Percentiles rank a stretch among this genome's conserved stretches.
phyloP scores from a whole-genome alignment of 2,329 filamentous ascomycete genomes.

The Blumeria graminis region DNA sequence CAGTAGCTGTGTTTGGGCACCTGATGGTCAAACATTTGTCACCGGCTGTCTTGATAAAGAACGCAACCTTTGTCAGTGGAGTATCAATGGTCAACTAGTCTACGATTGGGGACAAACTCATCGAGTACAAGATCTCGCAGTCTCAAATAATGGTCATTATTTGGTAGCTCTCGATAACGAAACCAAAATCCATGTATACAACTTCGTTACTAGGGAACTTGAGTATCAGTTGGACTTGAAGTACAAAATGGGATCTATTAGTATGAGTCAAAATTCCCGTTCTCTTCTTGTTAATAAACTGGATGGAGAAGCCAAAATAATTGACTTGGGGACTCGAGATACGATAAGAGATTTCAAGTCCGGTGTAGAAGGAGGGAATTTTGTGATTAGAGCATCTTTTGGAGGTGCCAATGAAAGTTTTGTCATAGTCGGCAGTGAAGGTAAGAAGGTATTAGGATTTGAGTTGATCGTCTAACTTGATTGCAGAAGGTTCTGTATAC shows the following conservation, averaged over 20 bases:
- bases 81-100: slow-evolving; percentile 33
- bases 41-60: slow-evolving; percentile 50
- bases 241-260: slow-evolving; percentile 51
- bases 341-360: slow-evolving; percentile 44
- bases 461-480: slow-evolving; percentile 2
- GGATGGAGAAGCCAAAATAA: slow-evolving; percentile 51
- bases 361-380: slow-evolving; percentile 52
- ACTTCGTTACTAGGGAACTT: slow-evolving; percentile 48
- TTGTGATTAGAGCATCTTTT: slow-evolving; percentile 59
- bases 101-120: slow-evolving; percentile 46
- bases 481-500: slow-evolving; percentile 39
- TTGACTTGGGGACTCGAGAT: slow-evolving; percentile 51
- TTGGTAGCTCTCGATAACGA: slow-evolving; percentile 56
- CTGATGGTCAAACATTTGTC: slow-evolving; percentile 53
- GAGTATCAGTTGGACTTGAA: slow-evolving; percentile 50
- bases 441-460: slow-evolving; percentile 19
- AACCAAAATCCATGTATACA: slow-evolving; percentile 55
- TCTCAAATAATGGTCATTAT: slow-evolving; percentile 56
- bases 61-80: slow-evolving; percentile 47
- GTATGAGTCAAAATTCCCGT: slow-evolving; percentile 57
- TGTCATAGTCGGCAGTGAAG: slow-evolving; percentile 76
- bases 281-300: slow-evolving; percentile 63
- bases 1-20: slow-evolving; percentile 73
- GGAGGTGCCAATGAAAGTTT: slow-evolving; percentile 85
- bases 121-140: slow-evolving; percentile 62